phyloP scores from a whole-genome alignment of 2,329 filamentous ascomycete genomes.

The Colletotrichum salicis region DNA sequence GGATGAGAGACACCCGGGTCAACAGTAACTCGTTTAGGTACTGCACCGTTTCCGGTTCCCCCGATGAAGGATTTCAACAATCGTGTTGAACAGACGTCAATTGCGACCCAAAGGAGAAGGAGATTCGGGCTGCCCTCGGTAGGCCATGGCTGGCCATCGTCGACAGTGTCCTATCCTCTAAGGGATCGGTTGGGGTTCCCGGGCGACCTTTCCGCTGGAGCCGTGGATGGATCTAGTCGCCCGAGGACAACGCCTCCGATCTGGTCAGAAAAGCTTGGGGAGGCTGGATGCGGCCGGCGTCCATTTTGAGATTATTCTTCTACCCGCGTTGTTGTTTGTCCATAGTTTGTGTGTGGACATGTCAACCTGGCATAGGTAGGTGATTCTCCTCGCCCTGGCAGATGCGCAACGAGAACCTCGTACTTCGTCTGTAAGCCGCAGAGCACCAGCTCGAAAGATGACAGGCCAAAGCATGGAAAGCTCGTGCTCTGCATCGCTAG shows the following conservation, averaged over 20 bases:
- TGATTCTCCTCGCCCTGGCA: neutral
- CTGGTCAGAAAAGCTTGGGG: neutral
- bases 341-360: neutral
- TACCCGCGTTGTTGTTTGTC: neutral
- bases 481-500: conserved; percentile 3
- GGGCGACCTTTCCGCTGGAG: conserved; percentile 18
- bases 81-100: neutral
- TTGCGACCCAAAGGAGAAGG: neutral
- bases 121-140: neutral
- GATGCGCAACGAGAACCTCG: neutral
- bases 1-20: neutral
- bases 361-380: neutral
- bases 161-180: neutral
- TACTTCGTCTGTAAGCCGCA: neutral
- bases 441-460: neutral
- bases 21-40: neutral
- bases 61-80: neutral
- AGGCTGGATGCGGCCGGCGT: conserved; percentile 1
- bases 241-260: neutral
- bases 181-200: conserved; percentile 3
- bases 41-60: neutral
- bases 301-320: neutral
- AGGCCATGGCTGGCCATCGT: neutral
- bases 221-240: neutral
- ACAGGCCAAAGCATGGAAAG: neutral